Evolutionary conservation across 495 filamentous ascomycete species (phyloP).

Genomic region (Baudoinia panamericana): DNA sequence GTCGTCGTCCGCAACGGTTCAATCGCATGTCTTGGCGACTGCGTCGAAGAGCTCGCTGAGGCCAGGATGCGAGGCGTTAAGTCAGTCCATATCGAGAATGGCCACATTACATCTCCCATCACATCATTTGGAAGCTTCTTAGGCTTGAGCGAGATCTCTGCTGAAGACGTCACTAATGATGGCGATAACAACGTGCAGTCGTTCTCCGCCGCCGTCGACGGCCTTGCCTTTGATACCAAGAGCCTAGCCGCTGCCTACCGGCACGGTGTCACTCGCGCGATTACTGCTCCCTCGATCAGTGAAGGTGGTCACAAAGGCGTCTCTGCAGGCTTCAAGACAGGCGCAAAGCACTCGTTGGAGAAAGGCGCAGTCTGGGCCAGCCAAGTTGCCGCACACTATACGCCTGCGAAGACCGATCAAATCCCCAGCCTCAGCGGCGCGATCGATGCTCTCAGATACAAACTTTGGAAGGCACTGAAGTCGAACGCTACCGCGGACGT

Average conservation of each 20-base stretch:
- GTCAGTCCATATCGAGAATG: slow-evolving; percentile 39
- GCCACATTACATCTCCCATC: slow-evolving; percentile 42
- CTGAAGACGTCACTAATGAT: slow-evolving; percentile 37
- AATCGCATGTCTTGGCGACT: slow-evolving; percentile 36
- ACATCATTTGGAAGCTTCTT: slow-evolving; percentile 40
- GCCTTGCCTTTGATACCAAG: slow-evolving; percentile 36
- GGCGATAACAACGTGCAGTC: slow-evolving; percentile 28
- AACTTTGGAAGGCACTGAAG: slow-evolving; percentile 20
- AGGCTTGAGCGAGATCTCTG: slow-evolving; percentile 45
- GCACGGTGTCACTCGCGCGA: slow-evolving; percentile 39
- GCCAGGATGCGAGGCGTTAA: slow-evolving; percentile 7
- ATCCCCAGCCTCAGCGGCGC: slow-evolving; percentile 18
- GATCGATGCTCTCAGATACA: slow-evolving; percentile 12
- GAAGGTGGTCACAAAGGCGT: slow-evolving; percentile 36
- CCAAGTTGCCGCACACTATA: slow-evolving; percentile 36
- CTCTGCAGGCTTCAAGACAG: slow-evolving; percentile 34
- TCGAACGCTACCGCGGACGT: slow-evolving; percentile 2
- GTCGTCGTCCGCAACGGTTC: slow-evolving; percentile 40
- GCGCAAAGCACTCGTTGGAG: slow-evolving; percentile 30
- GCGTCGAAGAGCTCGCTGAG: slow-evolving; percentile 13
- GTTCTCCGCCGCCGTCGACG: slow-evolving; percentile 37
- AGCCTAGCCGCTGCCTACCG: slow-evolving; percentile 32
- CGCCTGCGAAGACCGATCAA: slow-evolving; percentile 17
- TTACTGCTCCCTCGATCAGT: slow-evolving; percentile 32
- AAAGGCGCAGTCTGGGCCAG: slow-evolving; percentile 32